These are phyloP conservation scores for Ustilago tritici DNA, from an alignment of 1,284 basidiomycete species.

Conservation along the genomic window DNA sequence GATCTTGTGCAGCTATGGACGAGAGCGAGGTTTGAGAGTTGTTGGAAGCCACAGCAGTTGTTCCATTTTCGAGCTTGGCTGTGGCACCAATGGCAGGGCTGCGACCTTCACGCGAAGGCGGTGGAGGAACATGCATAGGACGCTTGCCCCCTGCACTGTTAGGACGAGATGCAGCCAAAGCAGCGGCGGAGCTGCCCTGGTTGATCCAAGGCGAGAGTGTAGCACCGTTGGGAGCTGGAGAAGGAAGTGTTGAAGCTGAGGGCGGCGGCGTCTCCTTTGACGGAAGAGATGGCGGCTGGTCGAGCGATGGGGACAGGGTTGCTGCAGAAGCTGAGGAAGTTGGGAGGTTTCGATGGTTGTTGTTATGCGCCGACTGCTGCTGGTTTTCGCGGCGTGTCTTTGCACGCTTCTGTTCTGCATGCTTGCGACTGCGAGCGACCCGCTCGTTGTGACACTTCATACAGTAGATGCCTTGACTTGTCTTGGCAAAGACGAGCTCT, in stretches of 20 bases:
- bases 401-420: conserved; percentile 78
- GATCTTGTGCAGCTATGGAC: conserved; percentile 19
- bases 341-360: conserved; percentile 9
- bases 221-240: conserved; percentile 24
- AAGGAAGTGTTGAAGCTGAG: conserved; percentile 17
- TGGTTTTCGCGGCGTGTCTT: conserved; percentile 46
- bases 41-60: conserved; percentile 10
- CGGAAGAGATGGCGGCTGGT: conserved; percentile 30
- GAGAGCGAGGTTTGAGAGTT: conserved; percentile 25
- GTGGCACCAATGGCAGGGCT: conserved; percentile 26
- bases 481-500: conserved; percentile 98
- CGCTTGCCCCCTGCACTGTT: conserved; percentile 35
- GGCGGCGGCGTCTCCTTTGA: conserved; percentile 26
- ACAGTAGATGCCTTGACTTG: conserved; percentile 97
- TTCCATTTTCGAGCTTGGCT: conserved; percentile 26
- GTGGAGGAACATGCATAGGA: conserved; percentile 49
- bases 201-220: conserved; percentile 39
- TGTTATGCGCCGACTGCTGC: conserved; percentile 32
- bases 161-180: conserved; percentile 23
- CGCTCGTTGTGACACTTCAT: conserved; percentile 98
- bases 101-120: conserved; percentile 43
- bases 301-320: conserved; percentile 9
- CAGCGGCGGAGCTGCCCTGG: conserved; percentile 18
- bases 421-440: conserved; percentile 88
- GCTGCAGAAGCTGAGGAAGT: not conserved